These are phyloP conservation scores for Eucalyptus pumila DNA, from an alignment of 345 rosid genomes.

Conservation along the genomic window DNA sequence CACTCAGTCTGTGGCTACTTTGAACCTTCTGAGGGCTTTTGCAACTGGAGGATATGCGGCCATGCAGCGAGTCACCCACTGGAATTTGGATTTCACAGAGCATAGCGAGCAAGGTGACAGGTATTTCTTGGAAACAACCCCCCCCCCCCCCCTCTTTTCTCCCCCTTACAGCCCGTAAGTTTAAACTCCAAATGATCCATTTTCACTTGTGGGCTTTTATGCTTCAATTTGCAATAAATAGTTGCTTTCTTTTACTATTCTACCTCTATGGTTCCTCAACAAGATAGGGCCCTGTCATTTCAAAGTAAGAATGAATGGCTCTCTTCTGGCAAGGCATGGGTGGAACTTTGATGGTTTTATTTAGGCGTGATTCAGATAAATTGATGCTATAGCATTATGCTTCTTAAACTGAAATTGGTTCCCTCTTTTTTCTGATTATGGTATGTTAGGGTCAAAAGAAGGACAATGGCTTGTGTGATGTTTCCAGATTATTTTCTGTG, in stretches of 20 bases:
- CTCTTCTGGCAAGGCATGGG: not conserved
- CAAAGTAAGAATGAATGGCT: not conserved
- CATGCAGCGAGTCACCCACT: slow-evolving; percentile 25
- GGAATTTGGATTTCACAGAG: slow-evolving; percentile 27
- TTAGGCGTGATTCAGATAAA: not conserved
- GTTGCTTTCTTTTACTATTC: not conserved
- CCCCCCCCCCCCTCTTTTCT: not conserved
- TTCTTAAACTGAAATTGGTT: not conserved
- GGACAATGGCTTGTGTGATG: not conserved
- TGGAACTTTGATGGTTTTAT: not conserved
- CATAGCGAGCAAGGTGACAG: slow-evolving; percentile 30
- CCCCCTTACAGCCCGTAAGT: not conserved
- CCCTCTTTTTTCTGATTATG: not conserved
- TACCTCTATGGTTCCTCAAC: not conserved
- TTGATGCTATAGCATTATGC: not conserved
- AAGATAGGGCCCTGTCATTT: not conserved
- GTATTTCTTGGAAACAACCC: not conserved
- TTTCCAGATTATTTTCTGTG: not conserved
- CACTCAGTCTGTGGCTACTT: slow-evolving; percentile 21
- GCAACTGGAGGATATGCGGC: slow-evolving; percentile 39
- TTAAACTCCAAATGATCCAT: not conserved
- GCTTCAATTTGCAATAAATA: not conserved
- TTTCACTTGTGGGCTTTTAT: not conserved
- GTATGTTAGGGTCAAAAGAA: not conserved
- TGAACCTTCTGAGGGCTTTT: slow-evolving; percentile 30